phyloP scores from a whole-genome alignment of 345 rosid species.

The Heritiera littoralis region DNA sequence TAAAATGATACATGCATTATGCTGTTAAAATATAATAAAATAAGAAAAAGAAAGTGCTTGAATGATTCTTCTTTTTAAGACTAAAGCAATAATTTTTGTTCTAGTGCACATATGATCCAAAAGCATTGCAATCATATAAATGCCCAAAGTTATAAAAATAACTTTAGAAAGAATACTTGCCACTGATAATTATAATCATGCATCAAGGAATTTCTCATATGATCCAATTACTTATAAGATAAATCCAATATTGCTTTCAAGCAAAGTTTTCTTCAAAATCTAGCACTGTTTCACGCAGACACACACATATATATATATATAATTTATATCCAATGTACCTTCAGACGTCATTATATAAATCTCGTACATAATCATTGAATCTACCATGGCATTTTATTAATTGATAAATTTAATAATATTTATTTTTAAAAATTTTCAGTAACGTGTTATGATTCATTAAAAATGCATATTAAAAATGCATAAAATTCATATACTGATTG shows the following conservation, averaged over 20 bases:
- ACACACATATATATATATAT: too few relatives aligned
- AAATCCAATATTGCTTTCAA: background rate
- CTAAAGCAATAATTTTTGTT: background rate
- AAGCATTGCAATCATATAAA: slow-evolving; percentile 1
- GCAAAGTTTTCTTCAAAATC: background rate
- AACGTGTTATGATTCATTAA: background rate
- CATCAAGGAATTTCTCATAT: background rate
- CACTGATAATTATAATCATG: background rate
- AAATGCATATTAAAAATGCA: background rate
- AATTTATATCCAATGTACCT: too few relatives aligned
- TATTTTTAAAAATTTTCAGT: too few relatives aligned
- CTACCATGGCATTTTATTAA: too few relatives aligned
- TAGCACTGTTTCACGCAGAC: background rate
- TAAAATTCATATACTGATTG: background rate
- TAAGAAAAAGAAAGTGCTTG: background rate
- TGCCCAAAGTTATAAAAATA: slow-evolving; percentile 5
- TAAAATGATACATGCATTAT: background rate
- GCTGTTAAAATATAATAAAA: background rate
- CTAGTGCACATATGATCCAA: slow-evolving; percentile 6
- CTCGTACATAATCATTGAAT: background rate
- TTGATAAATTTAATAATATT: too few relatives aligned
- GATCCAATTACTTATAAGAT: too few relatives aligned
- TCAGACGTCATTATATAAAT: too few relatives aligned
- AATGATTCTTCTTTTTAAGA: background rate
- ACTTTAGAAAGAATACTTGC: slow-evolving; percentile 9